Conservation (phyloP, 805 yeast genomes). For the Jamesozyma hellenica region DNA sequence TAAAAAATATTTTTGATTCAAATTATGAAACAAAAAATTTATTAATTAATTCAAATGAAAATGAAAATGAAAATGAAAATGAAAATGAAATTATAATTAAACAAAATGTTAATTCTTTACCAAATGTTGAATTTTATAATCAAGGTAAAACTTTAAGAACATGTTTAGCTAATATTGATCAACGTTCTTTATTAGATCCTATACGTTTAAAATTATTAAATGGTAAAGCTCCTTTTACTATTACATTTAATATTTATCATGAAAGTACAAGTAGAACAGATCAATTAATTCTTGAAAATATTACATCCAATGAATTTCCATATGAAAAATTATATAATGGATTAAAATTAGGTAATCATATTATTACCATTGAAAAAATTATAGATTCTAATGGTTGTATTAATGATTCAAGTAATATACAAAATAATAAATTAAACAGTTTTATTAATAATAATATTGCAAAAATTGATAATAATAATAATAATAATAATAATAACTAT, state of each 20-base stretch:
- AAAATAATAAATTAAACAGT: slow-evolving; percentile 2
- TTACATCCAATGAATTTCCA: slow-evolving; percentile 32
- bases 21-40: slow-evolving; percentile 35
- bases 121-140: slow-evolving; percentile 43
- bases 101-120: slow-evolving; percentile 53
- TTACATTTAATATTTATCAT: slow-evolving; percentile 50
- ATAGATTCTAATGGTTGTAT: slow-evolving; percentile 64
- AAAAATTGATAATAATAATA: slow-evolving; percentile 21
- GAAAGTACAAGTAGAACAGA: slow-evolving; percentile 49
- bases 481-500: slow-evolving; percentile 25
- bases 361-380: slow-evolving; percentile 47
- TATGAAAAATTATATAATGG: slow-evolving; percentile 39
- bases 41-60: background rate
- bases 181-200: slow-evolving; percentile 33
- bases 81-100: slow-evolving; percentile 30
- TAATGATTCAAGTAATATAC: slow-evolving; percentile 33
- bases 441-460: slow-evolving; percentile 64
- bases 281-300: slow-evolving; percentile 34
- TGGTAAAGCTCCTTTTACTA: slow-evolving; percentile 54
- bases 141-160: slow-evolving; percentile 41
- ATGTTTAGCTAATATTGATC: slow-evolving; percentile 34
- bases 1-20: slow-evolving; percentile 57
- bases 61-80: too few relatives aligned
- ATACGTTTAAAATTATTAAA: slow-evolving; percentile 41
- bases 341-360: slow-evolving; percentile 61